Conservation (phyloP, 2,329 filamentous ascomycete species). For the Cercospora nicotianae region DNA sequence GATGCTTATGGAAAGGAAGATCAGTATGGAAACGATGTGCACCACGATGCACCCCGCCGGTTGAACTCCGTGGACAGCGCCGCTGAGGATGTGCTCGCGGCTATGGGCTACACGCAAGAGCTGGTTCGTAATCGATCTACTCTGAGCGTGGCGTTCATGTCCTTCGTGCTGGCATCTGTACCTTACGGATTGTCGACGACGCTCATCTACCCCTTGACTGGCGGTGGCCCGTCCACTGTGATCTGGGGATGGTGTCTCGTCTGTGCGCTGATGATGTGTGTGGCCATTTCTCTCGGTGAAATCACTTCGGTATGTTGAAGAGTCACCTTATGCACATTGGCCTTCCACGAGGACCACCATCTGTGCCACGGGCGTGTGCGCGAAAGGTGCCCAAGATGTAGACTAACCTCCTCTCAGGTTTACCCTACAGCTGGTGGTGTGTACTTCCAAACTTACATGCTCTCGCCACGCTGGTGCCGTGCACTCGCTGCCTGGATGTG, state of each 20-base stretch:
- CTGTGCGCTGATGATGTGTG: constrained; percentile 68
- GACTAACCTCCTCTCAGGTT: constrained; percentile 26
- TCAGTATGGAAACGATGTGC: constrained; percentile 14
- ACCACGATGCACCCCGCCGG: constrained; percentile 9
- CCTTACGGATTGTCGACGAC: constrained; percentile 73
- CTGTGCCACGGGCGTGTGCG: background rate
- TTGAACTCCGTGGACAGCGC: constrained; percentile 35
- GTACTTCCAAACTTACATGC: constrained; percentile 78
- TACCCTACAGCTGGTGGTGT: constrained; percentile 65
- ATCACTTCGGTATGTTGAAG: constrained; percentile 59
- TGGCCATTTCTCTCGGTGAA: constrained; percentile 69
- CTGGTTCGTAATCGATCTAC: constrained; percentile 65
- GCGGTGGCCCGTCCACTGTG: constrained; percentile 67
- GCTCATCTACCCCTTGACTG: constrained; percentile 64
- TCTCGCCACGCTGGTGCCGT: constrained; percentile 62
- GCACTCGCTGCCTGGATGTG: constrained; percentile 68
- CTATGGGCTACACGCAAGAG: constrained; percentile 67
- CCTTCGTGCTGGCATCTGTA: constrained; percentile 72
- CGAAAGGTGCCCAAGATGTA: background rate
- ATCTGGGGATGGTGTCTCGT: constrained; percentile 73
- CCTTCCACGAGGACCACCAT: background rate
- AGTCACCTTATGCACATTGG: background rate
- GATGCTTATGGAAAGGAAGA: constrained; percentile 4
- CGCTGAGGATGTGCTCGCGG: constrained; percentile 63
- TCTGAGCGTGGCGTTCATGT: constrained; percentile 71